These are phyloP conservation scores for Ploettnerulaceae sp. DNA, from an alignment of 2,329 filamentous ascomycete species.

Conservation along the genomic window DNA sequence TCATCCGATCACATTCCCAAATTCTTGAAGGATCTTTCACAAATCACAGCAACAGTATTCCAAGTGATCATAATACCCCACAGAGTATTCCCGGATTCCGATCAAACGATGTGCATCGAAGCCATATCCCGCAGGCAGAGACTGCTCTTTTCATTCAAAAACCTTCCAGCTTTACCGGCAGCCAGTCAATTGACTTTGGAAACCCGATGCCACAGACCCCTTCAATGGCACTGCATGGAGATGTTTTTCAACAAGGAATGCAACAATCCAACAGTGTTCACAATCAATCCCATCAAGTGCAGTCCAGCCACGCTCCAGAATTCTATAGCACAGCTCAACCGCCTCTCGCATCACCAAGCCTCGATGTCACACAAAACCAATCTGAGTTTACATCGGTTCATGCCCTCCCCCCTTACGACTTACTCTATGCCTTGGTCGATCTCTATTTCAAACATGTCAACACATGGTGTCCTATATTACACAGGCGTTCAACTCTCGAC, in stretches of 20 bases:
- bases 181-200: conserved; percentile 47
- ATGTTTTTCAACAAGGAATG: conserved; percentile 46
- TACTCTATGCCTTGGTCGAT: conserved; percentile 68
- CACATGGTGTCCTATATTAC: conserved; percentile 85
- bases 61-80: conserved; percentile 54
- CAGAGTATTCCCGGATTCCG: conserved; percentile 47
- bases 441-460: conserved; percentile 78
- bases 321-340: conserved; percentile 33
- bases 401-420: conserved; percentile 69
- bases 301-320: conserved; percentile 27
- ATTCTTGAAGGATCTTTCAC: conserved; percentile 55
- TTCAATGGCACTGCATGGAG: conserved; percentile 40
- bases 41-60: conserved; percentile 38
- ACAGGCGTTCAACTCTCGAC: conserved; percentile 76
- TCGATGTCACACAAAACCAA: conserved; percentile 46
- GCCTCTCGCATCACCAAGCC: conserved; percentile 53
- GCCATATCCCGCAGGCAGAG: conserved; percentile 48
- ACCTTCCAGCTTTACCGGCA: conserved; percentile 45
- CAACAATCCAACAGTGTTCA: conserved; percentile 31
- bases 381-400: conserved; percentile 50
- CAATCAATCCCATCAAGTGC: conserved; percentile 20
- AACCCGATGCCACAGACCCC: conserved; percentile 41
- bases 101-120: conserved; percentile 45
- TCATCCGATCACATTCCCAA: conserved; percentile 60
- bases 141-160: conserved; percentile 59